A percentile compares a stretch with the other conserved stretches of the same genome.
phyloP scores from a whole-genome alignment of 208 protist species.

The Ichthyophonus hoferi region DNA sequence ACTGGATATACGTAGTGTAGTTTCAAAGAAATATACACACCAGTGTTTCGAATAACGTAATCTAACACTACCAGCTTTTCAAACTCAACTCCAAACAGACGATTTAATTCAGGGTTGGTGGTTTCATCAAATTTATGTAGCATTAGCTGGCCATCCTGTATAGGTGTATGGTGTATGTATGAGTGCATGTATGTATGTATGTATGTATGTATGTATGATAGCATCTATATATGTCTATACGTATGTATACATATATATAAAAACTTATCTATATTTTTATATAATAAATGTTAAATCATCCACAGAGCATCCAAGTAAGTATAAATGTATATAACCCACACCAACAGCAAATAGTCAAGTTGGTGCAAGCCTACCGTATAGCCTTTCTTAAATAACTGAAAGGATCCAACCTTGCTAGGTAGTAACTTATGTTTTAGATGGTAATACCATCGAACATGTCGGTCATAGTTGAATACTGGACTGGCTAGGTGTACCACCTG shows the following conservation, averaged over 20 bases:
- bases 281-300: neutral
- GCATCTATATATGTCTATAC: neutral
- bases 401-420: constrained; percentile 31
- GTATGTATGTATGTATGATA: neutral
- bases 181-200: neutral
- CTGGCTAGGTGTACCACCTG: constrained; percentile 11
- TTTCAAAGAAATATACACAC: neutral
- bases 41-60: constrained; percentile 56
- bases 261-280: neutral
- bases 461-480: constrained; percentile 17
- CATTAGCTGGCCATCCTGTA: neutral
- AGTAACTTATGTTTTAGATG: neutral
- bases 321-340: neutral
- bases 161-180: neutral
- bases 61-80: constrained; percentile 51
- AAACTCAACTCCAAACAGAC: constrained; percentile 24
- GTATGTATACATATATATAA: neutral
- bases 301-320: neutral
- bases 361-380: constrained; percentile 20
- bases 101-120: neutral
- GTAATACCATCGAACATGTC: constrained; percentile 5
- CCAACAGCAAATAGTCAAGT: neutral
- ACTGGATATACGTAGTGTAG: neutral
- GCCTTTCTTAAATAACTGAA: constrained; percentile 45
- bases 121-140: neutral